Conservation (phyloP, 495 filamentous ascomycete species). For the Margaritispora aquatica region DNA sequence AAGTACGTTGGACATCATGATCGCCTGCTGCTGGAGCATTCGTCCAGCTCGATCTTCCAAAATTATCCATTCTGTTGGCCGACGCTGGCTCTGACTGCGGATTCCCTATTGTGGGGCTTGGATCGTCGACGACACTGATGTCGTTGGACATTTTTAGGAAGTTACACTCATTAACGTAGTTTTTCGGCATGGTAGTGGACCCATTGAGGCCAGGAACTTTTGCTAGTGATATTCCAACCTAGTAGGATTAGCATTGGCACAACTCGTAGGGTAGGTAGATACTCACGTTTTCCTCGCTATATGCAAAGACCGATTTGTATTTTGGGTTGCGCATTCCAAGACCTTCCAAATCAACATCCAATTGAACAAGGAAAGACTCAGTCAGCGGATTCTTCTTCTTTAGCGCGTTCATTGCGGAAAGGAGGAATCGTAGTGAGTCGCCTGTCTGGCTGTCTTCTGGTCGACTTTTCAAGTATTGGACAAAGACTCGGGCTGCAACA, state of each 20-base stretch:
- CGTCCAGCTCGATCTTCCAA: background rate
- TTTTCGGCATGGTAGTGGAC: conserved; percentile 3
- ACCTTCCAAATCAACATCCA: conserved; percentile 86
- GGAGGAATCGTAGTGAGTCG: conserved; percentile 81
- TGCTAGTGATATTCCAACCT: conserved; percentile 17
- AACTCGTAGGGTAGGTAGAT: background rate
- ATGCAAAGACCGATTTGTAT: conserved; percentile 42
- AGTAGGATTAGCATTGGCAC: conserved; percentile 6
- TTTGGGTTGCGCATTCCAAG: conserved; percentile 46
- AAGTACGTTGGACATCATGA: conserved; percentile 26
- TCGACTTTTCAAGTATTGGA: conserved; percentile 86
- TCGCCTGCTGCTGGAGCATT: background rate
- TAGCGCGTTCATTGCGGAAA: conserved; percentile 81
- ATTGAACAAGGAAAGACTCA: conserved; percentile 89
- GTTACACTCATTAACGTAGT: conserved; percentile 15
- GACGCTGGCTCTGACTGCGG: background rate
- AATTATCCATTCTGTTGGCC: background rate
- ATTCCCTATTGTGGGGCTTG: background rate
- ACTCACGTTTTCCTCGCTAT: conserved; percentile 44
- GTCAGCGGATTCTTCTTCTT: conserved; percentile 87
- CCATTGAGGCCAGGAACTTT: conserved; percentile 13
- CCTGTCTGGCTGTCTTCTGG: conserved; percentile 78
- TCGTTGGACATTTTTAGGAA: conserved; percentile 14
- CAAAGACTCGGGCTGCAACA: conserved; percentile 88
- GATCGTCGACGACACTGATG: conserved; percentile 2